phyloP scores from a whole-genome alignment of 352 stramenopile genomes.

The Halophytophthora polymorphica region DNA sequence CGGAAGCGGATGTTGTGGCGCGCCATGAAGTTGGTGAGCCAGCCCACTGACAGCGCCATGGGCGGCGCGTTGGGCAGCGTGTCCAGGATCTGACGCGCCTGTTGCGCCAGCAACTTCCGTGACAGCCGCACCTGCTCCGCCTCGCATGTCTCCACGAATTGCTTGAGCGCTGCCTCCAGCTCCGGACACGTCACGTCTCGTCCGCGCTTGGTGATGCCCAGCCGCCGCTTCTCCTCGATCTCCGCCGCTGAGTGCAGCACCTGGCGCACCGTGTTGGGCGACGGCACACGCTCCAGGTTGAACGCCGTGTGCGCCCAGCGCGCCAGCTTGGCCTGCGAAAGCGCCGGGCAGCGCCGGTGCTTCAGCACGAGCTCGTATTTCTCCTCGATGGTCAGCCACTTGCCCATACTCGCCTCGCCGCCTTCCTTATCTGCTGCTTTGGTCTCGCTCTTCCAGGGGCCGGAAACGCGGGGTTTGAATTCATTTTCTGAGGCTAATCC shows the following conservation, averaged over 20 bases:
- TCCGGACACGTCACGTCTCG: constrained; percentile 19
- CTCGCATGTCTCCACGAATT: constrained; percentile 10
- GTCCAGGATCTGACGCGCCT: constrained; percentile 17
- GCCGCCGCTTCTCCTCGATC: constrained; percentile 19
- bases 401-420: constrained; percentile 13
- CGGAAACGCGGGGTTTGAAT: neutral
- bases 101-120: constrained; percentile 19
- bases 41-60: constrained; percentile 18
- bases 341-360: constrained; percentile 12
- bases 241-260: constrained; percentile 10
- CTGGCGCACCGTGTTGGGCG: constrained; percentile 20
- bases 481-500: neutral
- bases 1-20: constrained; percentile 19
- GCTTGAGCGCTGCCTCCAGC: constrained; percentile 14
- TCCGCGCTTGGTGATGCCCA: constrained; percentile 20
- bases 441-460: neutral
- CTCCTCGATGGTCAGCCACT: constrained; percentile 25
- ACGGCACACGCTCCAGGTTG: constrained; percentile 16
- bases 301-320: constrained; percentile 15
- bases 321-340: constrained; percentile 23
- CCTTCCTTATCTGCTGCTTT: too few relatives aligned
- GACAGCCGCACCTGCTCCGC: constrained; percentile 6
- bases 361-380: constrained; percentile 22
- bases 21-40: constrained; percentile 30
- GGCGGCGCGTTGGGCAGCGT: constrained; percentile 12